Base-by-base conservation (phyloP, 78 protist genomes). In the Chrysochromulina parva region DNA sequence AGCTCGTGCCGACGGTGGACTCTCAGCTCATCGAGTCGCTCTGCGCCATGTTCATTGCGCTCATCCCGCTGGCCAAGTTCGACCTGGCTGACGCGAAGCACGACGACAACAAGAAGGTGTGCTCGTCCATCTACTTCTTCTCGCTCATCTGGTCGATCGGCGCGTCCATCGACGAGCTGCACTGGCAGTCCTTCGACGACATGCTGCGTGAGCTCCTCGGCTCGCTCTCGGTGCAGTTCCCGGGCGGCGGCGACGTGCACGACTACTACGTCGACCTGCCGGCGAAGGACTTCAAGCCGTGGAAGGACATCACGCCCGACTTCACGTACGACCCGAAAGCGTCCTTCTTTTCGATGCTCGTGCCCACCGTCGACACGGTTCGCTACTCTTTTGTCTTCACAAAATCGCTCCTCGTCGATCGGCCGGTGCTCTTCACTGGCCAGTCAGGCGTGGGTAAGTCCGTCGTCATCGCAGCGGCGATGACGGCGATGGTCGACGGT, bases 371-470 rank as follows among this genome's bases (percentile, higher is more conserved):
- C 14, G 96, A 94, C 90, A 92, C 95, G 47, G 90, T 88, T 48
- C 82, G 94, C 65, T 20, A 53, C 66, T 6, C 90, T 20, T 85
- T 0, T 53, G 9, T 94, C 4, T 17, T 88, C 54, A 5, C 6
- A 50, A 14, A 66, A 81, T 88, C 88, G 28, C 28, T 95, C 48
- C 52, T 0, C 16, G 92, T 87, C 22, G 88, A 60, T 2, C 0
- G 0, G 67, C 78, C 94, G 10, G 81, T 93, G 22, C 93, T 96
- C 52, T 52, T 95, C 82, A 86, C 81, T 13, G 98, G 98, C 0
- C 66, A 26, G 28, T 93, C 97, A 2, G 98, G 98, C 5, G 93
- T 90, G 5, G 98, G 97, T 55, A 97, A 97, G 96, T 60, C 96
- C 0, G 93, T 92, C n/a, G 52, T 94, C 20, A 16, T 92, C 28